These are phyloP conservation scores for Phytophthora cactorum DNA, from an alignment of 352 stramenopile genomes.

Conservation along the genomic window DNA sequence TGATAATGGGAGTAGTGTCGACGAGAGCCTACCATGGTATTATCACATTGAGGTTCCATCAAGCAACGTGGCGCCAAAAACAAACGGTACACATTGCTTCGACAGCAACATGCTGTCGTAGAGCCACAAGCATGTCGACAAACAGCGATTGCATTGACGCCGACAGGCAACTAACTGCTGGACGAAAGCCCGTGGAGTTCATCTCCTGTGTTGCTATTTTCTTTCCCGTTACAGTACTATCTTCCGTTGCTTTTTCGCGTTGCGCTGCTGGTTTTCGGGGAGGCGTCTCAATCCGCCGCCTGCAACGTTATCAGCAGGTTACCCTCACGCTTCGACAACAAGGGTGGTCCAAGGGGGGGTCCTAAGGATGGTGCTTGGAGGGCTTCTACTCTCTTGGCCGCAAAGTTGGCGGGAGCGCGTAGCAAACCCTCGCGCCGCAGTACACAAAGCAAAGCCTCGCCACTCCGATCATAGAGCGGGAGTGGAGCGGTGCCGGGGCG, in stretches of 20 bases:
- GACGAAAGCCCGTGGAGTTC: not conserved
- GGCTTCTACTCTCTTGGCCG: not conserved
- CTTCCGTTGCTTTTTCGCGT: not conserved
- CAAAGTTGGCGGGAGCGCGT: not conserved
- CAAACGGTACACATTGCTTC: constrained; percentile 7
- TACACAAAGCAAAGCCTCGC: constrained; percentile 3
- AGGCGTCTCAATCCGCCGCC: too few species aligned
- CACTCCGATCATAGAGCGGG: constrained; percentile 22
- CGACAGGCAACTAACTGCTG: not conserved
- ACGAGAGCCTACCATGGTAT: too few species aligned
- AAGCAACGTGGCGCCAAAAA: not conserved
- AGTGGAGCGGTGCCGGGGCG: constrained; percentile 11
- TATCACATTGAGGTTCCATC: not conserved
- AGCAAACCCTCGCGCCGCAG: not conserved
- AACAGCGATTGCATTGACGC: constrained; percentile 9
- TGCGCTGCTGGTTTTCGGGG: not conserved
- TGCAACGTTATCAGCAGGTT: too few species aligned
- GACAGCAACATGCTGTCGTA: constrained; percentile 11
- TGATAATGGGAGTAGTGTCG: too few species aligned
- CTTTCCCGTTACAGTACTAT: too few species aligned
- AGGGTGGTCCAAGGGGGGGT: too few species aligned
- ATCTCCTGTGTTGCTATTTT: too few species aligned
- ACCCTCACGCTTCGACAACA: not conserved
- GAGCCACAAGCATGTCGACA: constrained; percentile 2
- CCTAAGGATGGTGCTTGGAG: too few species aligned